A percentile compares a stretch with the other conserved stretches of the same genome.
Evolutionary conservation across 305 asterid species (phyloP).

Genomic region (Fraxinus latifolia): DNA sequence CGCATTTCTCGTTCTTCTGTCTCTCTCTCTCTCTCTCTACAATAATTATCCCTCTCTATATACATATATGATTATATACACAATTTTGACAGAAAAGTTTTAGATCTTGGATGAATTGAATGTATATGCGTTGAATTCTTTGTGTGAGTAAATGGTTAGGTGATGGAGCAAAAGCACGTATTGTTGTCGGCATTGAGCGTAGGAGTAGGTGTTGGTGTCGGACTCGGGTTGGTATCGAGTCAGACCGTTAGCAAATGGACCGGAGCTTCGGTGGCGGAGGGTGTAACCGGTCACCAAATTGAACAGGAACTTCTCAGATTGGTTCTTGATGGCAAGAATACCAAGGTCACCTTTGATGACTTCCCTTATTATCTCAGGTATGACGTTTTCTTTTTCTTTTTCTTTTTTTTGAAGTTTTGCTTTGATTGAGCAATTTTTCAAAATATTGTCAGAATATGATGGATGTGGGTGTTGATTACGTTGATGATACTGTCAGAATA

Average conservation of each 20-base stretch:
- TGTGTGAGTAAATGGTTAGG: constrained; percentile 17
- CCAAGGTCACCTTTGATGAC: constrained; percentile 31
- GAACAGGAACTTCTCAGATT: constrained; percentile 40
- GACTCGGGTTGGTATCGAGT: constrained; percentile 64
- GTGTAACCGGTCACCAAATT: constrained; percentile 38
- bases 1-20: constrained; percentile 11
- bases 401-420: not conserved
- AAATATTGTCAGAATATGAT: not conserved
- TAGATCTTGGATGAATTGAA: constrained; percentile 21
- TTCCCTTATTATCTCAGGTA: constrained; percentile 54
- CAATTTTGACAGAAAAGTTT: not conserved
- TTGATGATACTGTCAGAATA: not conserved
- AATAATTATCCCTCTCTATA: not conserved
- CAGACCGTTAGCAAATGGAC: constrained; percentile 71
- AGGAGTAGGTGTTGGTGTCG: constrained; percentile 87
- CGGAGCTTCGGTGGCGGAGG: constrained; percentile 42
- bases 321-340: constrained; percentile 31
- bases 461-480: not conserved
- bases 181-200: constrained; percentile 85
- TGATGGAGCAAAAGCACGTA: constrained; percentile 76
- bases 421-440: not conserved
- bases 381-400: not conserved
- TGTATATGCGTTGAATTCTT: constrained; percentile 11
- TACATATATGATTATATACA: not conserved
- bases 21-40: not conserved